Evolutionary conservation across 345 rosid genomes (phyloP).

Genomic region (Salix arbutifolia): DNA sequence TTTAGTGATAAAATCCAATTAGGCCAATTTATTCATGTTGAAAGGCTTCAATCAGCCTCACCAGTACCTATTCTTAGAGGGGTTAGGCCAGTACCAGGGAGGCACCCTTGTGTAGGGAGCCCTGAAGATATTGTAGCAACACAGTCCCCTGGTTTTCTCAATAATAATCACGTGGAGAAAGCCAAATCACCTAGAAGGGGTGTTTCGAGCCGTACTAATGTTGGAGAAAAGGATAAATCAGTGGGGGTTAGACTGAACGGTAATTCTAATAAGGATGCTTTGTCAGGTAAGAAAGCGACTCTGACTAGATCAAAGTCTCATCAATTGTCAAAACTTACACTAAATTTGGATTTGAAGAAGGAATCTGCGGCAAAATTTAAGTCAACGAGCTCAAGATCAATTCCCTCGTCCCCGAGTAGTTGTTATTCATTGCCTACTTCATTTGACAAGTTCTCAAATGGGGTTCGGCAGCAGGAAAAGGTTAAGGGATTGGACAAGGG

Average conservation of each 20-base stretch:
- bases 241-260: conserved; percentile 43
- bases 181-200: conserved; percentile 39
- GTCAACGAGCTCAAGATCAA: conserved; percentile 60
- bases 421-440: conserved; percentile 82
- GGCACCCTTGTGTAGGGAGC: conserved; percentile 91
- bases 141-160: conserved; percentile 67
- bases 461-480: conserved; percentile 70
- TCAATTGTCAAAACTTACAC: conserved; percentile 40
- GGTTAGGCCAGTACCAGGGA: conserved; percentile 93
- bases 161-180: conserved; percentile 39
- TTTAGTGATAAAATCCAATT: conserved; percentile 89
- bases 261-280: conserved; percentile 45
- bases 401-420: conserved; percentile 85
- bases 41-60: conserved; percentile 80
- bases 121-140: conserved; percentile 96
- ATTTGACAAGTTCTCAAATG: conserved; percentile 77
- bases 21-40: conserved; percentile 95
- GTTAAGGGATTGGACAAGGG: conserved; percentile 57
- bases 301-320: conserved; percentile 57
- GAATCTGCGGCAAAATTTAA: conserved; percentile 52
- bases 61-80: conserved; percentile 92
- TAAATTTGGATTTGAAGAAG: conserved; percentile 55
- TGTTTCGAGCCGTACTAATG: conserved; percentile 16
- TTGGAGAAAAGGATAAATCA: conserved; percentile 48
- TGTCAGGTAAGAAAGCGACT: conserved; percentile 34